Evolutionary conservation across 176 grass and related monocot species (phyloP).

Genomic region (Oryza glumipatula): DNA sequence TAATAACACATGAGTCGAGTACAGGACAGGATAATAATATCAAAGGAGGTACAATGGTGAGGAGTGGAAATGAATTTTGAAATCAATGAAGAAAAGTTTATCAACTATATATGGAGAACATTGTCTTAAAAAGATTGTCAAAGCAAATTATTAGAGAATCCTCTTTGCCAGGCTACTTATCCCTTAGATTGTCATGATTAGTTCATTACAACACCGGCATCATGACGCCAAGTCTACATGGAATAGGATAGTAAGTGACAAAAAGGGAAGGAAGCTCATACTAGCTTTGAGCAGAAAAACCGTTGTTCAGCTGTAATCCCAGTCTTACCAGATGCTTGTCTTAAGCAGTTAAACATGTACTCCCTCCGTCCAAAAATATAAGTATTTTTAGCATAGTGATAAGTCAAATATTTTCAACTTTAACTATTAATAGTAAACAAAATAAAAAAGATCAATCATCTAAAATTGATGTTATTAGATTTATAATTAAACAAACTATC

Average conservation of each 20-base stretch:
- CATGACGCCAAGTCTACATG: background rate
- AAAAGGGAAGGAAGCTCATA: background rate
- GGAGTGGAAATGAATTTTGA: background rate
- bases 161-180: background rate
- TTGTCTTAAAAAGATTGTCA: background rate
- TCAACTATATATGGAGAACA: background rate
- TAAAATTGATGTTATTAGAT: too few species aligned
- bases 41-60: background rate
- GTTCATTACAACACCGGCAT: conserved; percentile 19
- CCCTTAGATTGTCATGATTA: background rate
- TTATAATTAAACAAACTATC: too few species aligned
- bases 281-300: background rate
- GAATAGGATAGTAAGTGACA: background rate
- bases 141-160: background rate
- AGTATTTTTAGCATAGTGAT: too few species aligned
- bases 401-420: too few species aligned
- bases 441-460: too few species aligned
- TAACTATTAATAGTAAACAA: too few species aligned
- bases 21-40: background rate
- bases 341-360: background rate
- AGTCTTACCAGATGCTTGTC: background rate
- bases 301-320: background rate
- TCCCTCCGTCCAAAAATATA: too few species aligned
- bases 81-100: background rate
- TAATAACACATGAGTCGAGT: background rate